Evolutionary conservation across 352 stramenopile species (phyloP).

Genomic region (Pythium grandisporangium): DNA sequence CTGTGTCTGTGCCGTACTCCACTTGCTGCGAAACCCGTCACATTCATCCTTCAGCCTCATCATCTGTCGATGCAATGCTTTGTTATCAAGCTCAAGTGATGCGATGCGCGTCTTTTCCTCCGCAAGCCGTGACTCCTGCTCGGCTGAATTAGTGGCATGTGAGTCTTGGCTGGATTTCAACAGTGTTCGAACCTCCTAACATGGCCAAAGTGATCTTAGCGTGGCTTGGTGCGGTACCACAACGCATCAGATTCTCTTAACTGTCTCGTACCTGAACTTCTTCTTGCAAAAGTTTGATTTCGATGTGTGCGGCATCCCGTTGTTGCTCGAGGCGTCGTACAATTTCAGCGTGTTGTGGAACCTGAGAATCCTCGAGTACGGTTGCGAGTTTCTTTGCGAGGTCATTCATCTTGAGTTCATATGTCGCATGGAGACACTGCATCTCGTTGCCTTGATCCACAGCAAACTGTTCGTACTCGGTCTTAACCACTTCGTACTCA

Average conservation of each 20-base stretch:
- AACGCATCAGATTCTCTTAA: no score
- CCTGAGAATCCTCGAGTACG: conserved; percentile 27
- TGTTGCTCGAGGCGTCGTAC: conserved; percentile 51
- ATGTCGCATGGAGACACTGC: conserved; percentile 60
- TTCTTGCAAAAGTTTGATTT: conserved; percentile 51
- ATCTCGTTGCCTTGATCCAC: conserved; percentile 74
- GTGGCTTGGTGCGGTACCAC: no score
- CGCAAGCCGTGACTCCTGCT: conserved; percentile 32
- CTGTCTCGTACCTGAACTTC: conserved; percentile 38
- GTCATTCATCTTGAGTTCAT: conserved; percentile 46
- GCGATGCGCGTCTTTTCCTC: conserved; percentile 32
- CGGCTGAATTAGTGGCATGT: no score
- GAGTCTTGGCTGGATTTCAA: no score
- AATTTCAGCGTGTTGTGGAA: conserved; percentile 23
- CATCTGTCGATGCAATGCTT: conserved; percentile 35
- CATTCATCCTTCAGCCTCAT: conserved; percentile 33
- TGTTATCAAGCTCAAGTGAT: conserved; percentile 48
- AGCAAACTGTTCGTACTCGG: conserved; percentile 78
- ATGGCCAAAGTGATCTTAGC: no score
- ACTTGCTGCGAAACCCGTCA: conserved; percentile 34
- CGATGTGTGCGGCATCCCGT: conserved; percentile 28
- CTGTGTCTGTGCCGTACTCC: conserved; percentile 48
- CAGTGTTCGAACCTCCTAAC: no score
- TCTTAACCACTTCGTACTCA: conserved; percentile 75
- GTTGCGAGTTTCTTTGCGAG: conserved; percentile 39